A percentile compares a stretch with the other conserved stretches of the same genome.
Evolutionary conservation across 805 yeast genomes (phyloP).

Genomic region (Kuraishia molischiana): DNA sequence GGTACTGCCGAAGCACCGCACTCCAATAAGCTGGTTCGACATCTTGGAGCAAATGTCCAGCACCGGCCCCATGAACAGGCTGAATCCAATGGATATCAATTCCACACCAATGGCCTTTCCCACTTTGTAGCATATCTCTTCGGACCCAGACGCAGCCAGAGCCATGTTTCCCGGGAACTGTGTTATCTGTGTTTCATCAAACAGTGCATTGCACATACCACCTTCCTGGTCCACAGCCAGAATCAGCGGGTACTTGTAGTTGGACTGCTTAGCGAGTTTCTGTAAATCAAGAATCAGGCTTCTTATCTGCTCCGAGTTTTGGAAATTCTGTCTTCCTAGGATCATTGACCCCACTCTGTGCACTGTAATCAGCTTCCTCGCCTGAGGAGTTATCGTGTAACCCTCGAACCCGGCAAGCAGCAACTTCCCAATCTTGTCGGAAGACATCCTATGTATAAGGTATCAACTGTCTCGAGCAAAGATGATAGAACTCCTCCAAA

Average conservation of each 20-base stretch:
- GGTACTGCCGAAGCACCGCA: conserved; percentile 52
- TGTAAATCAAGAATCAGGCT: conserved; percentile 43
- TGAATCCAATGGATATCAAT: conserved; percentile 43
- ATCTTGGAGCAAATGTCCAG: conserved; percentile 49
- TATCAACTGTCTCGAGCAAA: too few relatives aligned
- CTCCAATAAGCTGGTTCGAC: conserved; percentile 48
- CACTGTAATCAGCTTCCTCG: conserved; percentile 37
- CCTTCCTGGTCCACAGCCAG: conserved; percentile 57
- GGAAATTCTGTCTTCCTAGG: conserved; percentile 40
- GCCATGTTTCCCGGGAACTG: conserved; percentile 65
- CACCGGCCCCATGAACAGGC: conserved; percentile 50
- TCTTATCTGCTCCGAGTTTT: conserved; percentile 36
- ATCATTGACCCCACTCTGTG: conserved; percentile 44
- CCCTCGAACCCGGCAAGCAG: conserved; percentile 55
- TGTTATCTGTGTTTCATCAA: conserved; percentile 38
- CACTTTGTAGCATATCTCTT: conserved; percentile 37
- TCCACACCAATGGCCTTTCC: conserved; percentile 46
- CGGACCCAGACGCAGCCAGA: conserved; percentile 42
- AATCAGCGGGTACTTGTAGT: conserved; percentile 41
- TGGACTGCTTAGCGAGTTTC: conserved; percentile 37
- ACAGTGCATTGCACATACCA: conserved; percentile 50
- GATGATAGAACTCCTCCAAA: too few relatives aligned
- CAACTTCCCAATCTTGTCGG: conserved; percentile 31
- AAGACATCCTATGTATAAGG: too few relatives aligned
- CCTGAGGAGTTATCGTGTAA: conserved; percentile 40